These are phyloP conservation scores for Turritis glabra DNA, from an alignment of 345 rosid species.

Conservation along the genomic window DNA sequence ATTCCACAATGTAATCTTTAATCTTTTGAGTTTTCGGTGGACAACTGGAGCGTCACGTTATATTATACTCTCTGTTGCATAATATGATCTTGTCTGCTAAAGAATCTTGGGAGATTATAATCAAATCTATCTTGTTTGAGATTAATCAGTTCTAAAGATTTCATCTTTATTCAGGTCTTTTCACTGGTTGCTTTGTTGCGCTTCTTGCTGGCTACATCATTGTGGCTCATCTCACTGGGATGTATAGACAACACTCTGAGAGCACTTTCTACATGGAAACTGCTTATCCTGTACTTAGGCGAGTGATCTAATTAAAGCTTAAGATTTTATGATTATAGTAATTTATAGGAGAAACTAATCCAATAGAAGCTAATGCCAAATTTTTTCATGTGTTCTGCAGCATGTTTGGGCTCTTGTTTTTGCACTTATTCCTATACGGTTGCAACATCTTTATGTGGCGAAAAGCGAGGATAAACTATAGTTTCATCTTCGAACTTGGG, in stretches of 20 bases:
- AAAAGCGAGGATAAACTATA: conserved; percentile 85
- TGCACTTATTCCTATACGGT: conserved; percentile 87
- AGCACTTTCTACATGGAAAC: conserved; percentile 89
- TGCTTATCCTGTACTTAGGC: conserved; percentile 92
- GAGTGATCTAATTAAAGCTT: conserved; percentile 36
- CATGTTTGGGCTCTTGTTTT: conserved; percentile 86
- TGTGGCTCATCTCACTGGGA: conserved; percentile 89
- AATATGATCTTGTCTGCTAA: conserved; percentile 32
- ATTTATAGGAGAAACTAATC: background rate
- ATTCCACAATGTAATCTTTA: conserved; percentile 38
- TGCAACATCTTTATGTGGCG: conserved; percentile 96
- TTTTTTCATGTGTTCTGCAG: conserved; percentile 51
- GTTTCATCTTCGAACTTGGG: conserved; percentile 86
- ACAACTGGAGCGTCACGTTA: conserved; percentile 49
- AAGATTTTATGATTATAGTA: background rate
- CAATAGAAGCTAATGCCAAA: conserved; percentile 23
- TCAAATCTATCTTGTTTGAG: background rate
- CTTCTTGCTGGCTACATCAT: conserved; percentile 83
- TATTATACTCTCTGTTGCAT: conserved; percentile 38
- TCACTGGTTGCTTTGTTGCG: conserved; percentile 87
- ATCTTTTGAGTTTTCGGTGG: conserved; percentile 42
- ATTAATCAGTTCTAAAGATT: background rate
- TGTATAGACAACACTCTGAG: conserved; percentile 65
- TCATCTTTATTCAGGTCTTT: conserved; percentile 62
- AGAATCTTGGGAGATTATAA: conserved; percentile 23